Conservation (phyloP, 441 rosid genomes). For the Populus hybrid region DNA sequence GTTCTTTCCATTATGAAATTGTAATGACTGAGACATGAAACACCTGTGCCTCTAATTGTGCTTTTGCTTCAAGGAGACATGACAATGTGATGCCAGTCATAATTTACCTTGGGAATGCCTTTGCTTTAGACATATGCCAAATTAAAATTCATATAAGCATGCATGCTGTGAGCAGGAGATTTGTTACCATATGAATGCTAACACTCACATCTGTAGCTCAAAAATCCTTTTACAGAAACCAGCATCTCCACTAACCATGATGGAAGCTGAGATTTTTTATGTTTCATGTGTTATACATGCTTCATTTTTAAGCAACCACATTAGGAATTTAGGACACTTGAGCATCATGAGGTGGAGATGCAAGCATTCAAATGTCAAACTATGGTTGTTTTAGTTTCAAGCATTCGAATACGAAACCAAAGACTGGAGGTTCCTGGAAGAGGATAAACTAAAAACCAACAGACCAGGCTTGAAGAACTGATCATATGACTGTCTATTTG, state of each 20-base stretch:
- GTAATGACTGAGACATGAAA: not conserved
- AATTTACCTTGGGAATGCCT: not conserved
- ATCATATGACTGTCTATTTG: not conserved
- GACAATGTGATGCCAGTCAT: not conserved
- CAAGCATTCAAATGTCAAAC: not conserved
- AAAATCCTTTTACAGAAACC: not conserved
- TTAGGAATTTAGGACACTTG: not conserved
- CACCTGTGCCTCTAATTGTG: not conserved
- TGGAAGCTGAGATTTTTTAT: not conserved
- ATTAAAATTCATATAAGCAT: not conserved
- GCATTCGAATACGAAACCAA: not conserved
- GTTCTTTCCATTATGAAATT: not conserved
- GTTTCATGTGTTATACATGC: not conserved
- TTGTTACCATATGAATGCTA: not conserved
- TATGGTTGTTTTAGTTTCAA: not conserved
- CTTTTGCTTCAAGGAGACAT: not conserved
- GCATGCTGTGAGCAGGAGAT: not conserved
- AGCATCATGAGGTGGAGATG: not conserved
- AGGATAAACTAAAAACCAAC: not conserved
- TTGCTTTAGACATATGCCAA: not conserved
- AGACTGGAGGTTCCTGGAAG: not conserved
- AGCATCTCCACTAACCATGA: not conserved
- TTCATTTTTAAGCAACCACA: not conserved
- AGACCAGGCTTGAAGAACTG: not conserved
- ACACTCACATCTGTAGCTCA: not conserved